Evolutionary conservation across 495 filamentous ascomycete genomes (phyloP).

Genomic region (Tetracladium setigerum): DNA sequence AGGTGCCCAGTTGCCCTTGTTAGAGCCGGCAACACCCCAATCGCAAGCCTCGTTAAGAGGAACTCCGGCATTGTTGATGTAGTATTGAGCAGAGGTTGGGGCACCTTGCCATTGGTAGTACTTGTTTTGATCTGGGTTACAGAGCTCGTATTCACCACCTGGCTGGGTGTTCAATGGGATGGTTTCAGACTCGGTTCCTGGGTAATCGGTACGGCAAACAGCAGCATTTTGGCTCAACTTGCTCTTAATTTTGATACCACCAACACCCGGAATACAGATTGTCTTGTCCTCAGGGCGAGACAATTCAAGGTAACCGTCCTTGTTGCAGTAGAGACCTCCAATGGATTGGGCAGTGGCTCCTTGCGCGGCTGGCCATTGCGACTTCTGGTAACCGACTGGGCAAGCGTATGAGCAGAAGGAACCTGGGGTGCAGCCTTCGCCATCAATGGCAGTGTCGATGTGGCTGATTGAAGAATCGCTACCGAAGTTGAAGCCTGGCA

Average conservation of each 20-base stretch:
- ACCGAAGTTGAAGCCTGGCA: slow-evolving; percentile 31
- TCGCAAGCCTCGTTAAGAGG: slow-evolving; percentile 62
- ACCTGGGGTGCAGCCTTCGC: slow-evolving; percentile 51
- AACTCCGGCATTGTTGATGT: slow-evolving; percentile 77
- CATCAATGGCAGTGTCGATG: slow-evolving; percentile 57
- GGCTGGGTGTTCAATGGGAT: slow-evolving; percentile 59
- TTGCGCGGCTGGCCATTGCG: slow-evolving; percentile 81
- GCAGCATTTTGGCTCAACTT: slow-evolving; percentile 54
- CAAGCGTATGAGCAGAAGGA: slow-evolving; percentile 91
- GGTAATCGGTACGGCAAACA: slow-evolving; percentile 94
- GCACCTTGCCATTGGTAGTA: slow-evolving; percentile 75
- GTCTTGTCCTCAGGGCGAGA: slow-evolving; percentile 59
- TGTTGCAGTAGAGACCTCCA: slow-evolving; percentile 79
- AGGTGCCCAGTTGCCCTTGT: slow-evolving; percentile 84
- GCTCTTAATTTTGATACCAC: slow-evolving; percentile 67
- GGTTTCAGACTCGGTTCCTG: slow-evolving; percentile 78
- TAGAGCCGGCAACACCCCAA: slow-evolving; percentile 50
- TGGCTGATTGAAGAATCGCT: slow-evolving; percentile 32
- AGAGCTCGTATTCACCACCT: slow-evolving; percentile 51
- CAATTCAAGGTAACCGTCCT: slow-evolving; percentile 64
- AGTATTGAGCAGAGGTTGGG: slow-evolving; percentile 88
- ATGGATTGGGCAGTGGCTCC: slow-evolving; percentile 78
- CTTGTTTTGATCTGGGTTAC: slow-evolving; percentile 58
- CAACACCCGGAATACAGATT: slow-evolving; percentile 70
- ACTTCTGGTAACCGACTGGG: slow-evolving; percentile 84